A percentile compares a stretch with the other conserved stretches of the same genome.
Conservation (phyloP, 106 monocot genomes). For the Acanthochlamys bracteata region DNA sequence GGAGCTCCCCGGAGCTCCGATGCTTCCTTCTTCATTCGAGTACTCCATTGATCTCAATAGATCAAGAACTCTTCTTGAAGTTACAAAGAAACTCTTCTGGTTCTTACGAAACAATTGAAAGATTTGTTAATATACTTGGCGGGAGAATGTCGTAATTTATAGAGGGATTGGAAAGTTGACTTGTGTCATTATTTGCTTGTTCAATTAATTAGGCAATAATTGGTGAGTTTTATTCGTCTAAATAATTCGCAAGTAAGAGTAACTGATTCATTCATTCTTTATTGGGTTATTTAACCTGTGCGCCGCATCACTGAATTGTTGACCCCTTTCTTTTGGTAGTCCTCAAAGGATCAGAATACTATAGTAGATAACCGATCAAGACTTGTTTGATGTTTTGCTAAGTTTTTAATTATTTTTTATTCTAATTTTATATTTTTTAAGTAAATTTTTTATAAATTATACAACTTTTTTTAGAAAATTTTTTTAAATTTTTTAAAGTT, state of each 20-base stretch:
- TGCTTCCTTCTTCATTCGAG: not conserved
- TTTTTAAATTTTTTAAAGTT: too few relatives aligned
- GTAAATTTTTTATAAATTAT: too few relatives aligned
- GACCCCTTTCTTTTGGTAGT: not conserved
- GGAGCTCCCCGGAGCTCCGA: slow-evolving; percentile 35
- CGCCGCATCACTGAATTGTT: not conserved
- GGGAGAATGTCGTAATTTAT: not conserved
- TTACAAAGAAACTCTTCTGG: not conserved
- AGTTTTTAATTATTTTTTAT: too few relatives aligned
- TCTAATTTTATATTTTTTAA: too few relatives aligned
- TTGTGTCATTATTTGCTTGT: too few relatives aligned
- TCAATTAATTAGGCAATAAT: too few relatives aligned
- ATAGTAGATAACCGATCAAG: not conserved
- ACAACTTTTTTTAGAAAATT: too few relatives aligned
- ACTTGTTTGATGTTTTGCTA: too few relatives aligned
- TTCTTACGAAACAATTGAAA: not conserved
- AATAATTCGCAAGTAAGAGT: not conserved
- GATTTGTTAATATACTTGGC: not conserved
- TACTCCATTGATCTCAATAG: not conserved
- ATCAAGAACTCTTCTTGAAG: not conserved
- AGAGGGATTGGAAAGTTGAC: not conserved
- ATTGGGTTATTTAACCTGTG: too few relatives aligned
- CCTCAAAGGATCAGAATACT: slow-evolving; percentile 3
- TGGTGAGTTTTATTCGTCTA: not conserved
- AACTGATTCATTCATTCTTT: not conserved